phyloP scores from a whole-genome alignment of 805 yeast genomes.

The Naumovozyma baii region DNA sequence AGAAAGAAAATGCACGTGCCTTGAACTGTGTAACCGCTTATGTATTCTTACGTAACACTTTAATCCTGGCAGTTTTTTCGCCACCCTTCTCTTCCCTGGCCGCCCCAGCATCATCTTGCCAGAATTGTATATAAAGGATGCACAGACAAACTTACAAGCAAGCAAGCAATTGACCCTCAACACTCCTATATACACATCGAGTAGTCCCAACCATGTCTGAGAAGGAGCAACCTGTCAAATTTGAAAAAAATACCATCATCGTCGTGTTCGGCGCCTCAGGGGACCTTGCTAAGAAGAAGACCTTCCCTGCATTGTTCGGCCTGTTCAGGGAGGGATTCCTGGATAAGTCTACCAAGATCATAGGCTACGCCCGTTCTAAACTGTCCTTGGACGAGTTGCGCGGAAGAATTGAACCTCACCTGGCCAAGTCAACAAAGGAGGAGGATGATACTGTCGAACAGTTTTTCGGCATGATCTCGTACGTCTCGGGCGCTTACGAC shows the following conservation, averaged over 20 bases:
- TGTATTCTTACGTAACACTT: too few relatives aligned
- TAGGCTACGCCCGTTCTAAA: slow-evolving; percentile 88
- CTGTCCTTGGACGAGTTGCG: slow-evolving; percentile 58
- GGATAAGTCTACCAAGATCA: slow-evolving; percentile 58
- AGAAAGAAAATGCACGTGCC: too few relatives aligned
- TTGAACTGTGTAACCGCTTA: too few relatives aligned
- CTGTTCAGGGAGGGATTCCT: slow-evolving; percentile 67
- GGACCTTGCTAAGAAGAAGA: slow-evolving; percentile 89
- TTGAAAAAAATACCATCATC: slow-evolving; percentile 58
- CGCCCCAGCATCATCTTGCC: too few relatives aligned
- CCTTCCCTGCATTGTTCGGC: slow-evolving; percentile 80
- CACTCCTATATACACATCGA: too few relatives aligned
- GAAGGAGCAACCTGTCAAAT: slow-evolving; percentile 26
- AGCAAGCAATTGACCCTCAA: too few relatives aligned
- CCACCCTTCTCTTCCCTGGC: too few relatives aligned
- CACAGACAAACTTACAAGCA: too few relatives aligned
- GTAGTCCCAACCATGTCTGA: too few relatives aligned
- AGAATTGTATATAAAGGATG: too few relatives aligned
- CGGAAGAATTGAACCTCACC: slow-evolving; percentile 51
- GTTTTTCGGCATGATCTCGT: slow-evolving; percentile 57
- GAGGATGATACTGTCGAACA: slow-evolving; percentile 38
- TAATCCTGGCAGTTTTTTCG: too few relatives aligned
- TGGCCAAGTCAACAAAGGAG: slow-evolving; percentile 45
- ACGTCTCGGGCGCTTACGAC: slow-evolving; percentile 76
- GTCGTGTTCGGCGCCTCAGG: slow-evolving; percentile 94